Conservation (phyloP, 140 eudicot species). For the Ambrosia hybrid region DNA sequence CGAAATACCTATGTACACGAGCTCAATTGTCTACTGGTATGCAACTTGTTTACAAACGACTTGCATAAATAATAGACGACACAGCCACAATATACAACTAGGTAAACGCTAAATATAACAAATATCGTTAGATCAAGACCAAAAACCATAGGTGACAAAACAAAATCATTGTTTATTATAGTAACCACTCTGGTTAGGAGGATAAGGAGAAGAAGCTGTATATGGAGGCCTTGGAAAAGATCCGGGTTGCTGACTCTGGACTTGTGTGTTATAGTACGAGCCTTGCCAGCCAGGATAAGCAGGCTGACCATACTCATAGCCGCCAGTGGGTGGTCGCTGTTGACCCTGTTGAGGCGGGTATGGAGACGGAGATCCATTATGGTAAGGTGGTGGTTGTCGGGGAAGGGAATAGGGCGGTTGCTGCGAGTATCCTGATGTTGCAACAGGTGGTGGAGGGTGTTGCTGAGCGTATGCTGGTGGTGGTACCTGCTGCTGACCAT, state of each 20-base stretch:
- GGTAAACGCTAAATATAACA: background rate
- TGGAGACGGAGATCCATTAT: constrained; percentile 35
- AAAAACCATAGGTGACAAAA: constrained; percentile 14
- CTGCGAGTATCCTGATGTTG: constrained; percentile 30
- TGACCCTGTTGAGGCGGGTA: constrained; percentile 43
- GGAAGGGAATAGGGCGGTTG: constrained; percentile 34
- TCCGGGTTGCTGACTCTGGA: constrained; percentile 55
- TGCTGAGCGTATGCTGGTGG: constrained; percentile 22
- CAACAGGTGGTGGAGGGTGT: constrained; percentile 34
- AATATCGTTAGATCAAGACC: constrained; percentile 19
- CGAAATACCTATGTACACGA: constrained; percentile 19
- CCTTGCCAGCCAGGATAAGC: constrained; percentile 98
- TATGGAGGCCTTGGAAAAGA: constrained; percentile 85
- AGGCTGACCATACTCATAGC: constrained; percentile 88
- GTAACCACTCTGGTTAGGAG: constrained; percentile 84
- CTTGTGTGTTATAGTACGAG: constrained; percentile 68
- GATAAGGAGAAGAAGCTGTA: constrained; percentile 66
- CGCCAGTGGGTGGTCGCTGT: constrained; percentile 53
- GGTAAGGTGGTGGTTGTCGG: constrained; percentile 37
- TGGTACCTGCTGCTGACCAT: constrained; percentile 33
- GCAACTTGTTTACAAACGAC: constrained; percentile 21
- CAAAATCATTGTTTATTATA: constrained; percentile 61
- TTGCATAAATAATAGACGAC: background rate
- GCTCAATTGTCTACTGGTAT: constrained; percentile 15
- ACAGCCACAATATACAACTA: constrained; percentile 10